Base-by-base conservation (phyloP, 148 eudicot species). In the Salicornia ramosissima region DNA sequence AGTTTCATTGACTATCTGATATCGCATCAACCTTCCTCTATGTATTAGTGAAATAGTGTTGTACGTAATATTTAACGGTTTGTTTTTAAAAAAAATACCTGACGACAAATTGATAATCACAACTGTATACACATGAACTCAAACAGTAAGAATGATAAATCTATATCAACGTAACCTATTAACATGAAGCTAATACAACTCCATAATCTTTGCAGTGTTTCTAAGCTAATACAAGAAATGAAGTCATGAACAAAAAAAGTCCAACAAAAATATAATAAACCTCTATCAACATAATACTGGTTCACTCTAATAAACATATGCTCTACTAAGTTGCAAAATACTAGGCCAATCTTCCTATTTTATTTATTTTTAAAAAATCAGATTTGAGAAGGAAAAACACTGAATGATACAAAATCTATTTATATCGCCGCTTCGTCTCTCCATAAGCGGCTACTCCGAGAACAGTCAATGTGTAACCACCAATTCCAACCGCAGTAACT, bases 361-460 rank as follows among this genome's bases (percentile, higher is more conserved):
- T n/a, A n/a, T n/a, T n/a, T n/a, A n/a, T n/a, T 57, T 13, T 33
- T 33, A 6, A 22, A 6, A 39, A 42, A 61, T 25, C 22, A n/a
- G 16, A 6, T 39, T 22, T 33, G 52, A 47, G 39, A 57, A 46
- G 36, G 18, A 49, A 60, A 22, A 0, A 58, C 39, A 25, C 10
- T 30, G 69, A 55, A 1, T 16, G 4, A 5, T 18, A 45, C 33
- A 28, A n/a, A 30, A 6, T 54, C 29, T 24, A 90, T 73, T 87
- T 86, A 84, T 68, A 83, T 82, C 98, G 83, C 50, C 98, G 75
- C 65, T 94, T 94, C 46, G 96, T 81, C 69, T 94, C 98, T 72
- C 98, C 98, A 64, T 94, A 90, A 56, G 89, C 96, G 66, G 83
- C 79, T 26, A 94, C 98, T 10, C 98, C 98, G 73, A 94, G 87